Percentiles rank a stretch among this genome's conserved stretches.
Evolutionary conservation across 208 protist species (phyloP).

Genomic region (Trypanosoma cruzi): DNA sequence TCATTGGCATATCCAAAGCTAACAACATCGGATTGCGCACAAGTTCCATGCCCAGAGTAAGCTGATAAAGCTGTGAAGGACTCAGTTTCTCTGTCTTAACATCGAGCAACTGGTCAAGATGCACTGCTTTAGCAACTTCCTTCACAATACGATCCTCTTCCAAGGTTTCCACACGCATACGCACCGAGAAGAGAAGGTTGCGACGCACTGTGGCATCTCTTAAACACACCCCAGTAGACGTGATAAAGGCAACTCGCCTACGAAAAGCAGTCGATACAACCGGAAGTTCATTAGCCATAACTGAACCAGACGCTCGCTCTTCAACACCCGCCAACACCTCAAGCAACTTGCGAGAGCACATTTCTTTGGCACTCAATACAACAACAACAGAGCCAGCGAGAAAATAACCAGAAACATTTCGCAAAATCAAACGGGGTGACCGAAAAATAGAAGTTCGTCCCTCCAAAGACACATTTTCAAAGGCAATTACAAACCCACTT

Average conservation of each 20-base stretch:
- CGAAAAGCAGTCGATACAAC: slow-evolving; percentile 24
- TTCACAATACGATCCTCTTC: slow-evolving; percentile 15
- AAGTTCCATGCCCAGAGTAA: slow-evolving; percentile 36
- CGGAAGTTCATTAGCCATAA: slow-evolving; percentile 39
- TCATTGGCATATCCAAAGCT: slow-evolving; percentile 29
- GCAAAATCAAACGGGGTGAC: slow-evolving; percentile 8
- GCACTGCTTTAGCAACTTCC: slow-evolving; percentile 8
- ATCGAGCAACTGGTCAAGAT: slow-evolving; percentile 19
- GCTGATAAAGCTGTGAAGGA: slow-evolving; percentile 27
- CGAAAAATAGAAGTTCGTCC: slow-evolving; percentile 11
- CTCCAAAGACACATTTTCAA: slow-evolving; percentile 18
- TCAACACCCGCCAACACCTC: slow-evolving; percentile 32
- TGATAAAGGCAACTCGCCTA: slow-evolving; percentile 32
- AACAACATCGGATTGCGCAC: slow-evolving; percentile 31
- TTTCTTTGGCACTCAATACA: slow-evolving; percentile 7
- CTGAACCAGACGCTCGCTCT: slow-evolving; percentile 19
- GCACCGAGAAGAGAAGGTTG: slow-evolving; percentile 36
- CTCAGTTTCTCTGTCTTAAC: slow-evolving; percentile 9
- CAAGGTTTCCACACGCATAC: slow-evolving; percentile 31
- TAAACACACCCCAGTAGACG: slow-evolving; percentile 21
- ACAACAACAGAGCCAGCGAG: slow-evolving; percentile 8
- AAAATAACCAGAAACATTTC: slow-evolving; percentile 17
- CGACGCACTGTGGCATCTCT: slow-evolving; percentile 27
- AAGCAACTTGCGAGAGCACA: slow-evolving; percentile 19
- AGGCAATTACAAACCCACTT: slow-evolving; percentile 16